Evolutionary conservation across 106 monocot species (phyloP).

Genomic region (Dioscorea dumetorum): DNA sequence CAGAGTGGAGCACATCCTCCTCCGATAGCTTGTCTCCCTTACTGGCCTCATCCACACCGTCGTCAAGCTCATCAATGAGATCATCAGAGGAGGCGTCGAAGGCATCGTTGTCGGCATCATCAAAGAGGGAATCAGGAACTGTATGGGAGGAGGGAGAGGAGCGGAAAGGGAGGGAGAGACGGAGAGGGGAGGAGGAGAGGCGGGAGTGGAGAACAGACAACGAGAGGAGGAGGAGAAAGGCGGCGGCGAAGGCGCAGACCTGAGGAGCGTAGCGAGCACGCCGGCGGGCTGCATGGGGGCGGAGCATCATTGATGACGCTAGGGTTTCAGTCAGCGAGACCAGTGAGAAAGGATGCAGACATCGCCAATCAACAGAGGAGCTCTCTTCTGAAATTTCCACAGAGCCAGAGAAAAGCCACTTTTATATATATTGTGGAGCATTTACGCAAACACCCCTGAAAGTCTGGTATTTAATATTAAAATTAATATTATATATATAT

Average conservation of each 20-base stretch:
- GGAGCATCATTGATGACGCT: conserved; percentile 10
- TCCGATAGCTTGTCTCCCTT: neutral
- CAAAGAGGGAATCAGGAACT: conserved; percentile 8
- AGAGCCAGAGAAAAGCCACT: too few species aligned
- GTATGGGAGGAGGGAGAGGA: conserved; percentile 3
- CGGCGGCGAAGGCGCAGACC: conserved; percentile 39
- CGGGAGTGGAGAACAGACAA: conserved; percentile 60
- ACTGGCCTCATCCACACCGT: conserved; percentile 20
- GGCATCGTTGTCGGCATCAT: conserved; percentile 40
- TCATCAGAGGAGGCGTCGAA: conserved; percentile 30
- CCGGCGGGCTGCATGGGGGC: conserved; percentile 29
- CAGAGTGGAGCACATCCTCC: conserved; percentile 7
- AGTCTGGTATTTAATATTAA: too few species aligned
- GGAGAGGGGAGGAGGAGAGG: conserved; percentile 34
- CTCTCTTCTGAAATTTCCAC: too few species aligned
- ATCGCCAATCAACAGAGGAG: too few species aligned
- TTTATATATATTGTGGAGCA: too few species aligned
- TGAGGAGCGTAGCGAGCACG: conserved; percentile 31
- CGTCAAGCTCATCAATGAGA: conserved; percentile 49
- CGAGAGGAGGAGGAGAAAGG: conserved; percentile 44
- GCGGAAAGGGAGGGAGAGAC: conserved; percentile 1
- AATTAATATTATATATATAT: too few species aligned
- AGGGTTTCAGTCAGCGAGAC: too few species aligned
- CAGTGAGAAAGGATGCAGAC: too few species aligned
- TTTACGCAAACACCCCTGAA: too few species aligned